Evolutionary conservation across 192 early-diverging fungal species (phyloP), one percentile per base, ranked within the genome.

Genomic region (Podila horticola): DNA sequence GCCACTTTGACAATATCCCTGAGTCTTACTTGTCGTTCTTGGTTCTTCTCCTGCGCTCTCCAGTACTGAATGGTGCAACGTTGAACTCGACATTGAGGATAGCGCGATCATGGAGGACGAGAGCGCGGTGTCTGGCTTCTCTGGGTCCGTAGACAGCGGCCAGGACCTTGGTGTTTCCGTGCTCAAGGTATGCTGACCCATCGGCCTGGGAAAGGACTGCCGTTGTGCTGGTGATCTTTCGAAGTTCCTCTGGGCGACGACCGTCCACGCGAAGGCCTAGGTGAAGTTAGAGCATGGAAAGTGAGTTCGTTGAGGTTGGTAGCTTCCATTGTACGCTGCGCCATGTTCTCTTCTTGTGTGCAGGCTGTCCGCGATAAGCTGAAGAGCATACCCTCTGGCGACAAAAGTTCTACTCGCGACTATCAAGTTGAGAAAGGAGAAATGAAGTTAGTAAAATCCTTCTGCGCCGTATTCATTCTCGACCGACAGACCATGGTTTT

Each of bases 121-220:
- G 84, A 8, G 84, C 62, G 59, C 90, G 88, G 28, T 83, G 83
- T 26, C 92, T 88, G 13, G 92, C 92, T 85, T 98, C 96, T 48
- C 93, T 85, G 3, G 98, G 98, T 9, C 98, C 98, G 82, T 96
- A 97, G 10, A 99, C 96, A 19, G 94, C 92, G 0, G 90, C 93
- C 20, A 99, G 86, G 59, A 92, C 91, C 75, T 97, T 96, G 52
- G 98, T 98, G 84, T 99, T 97, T 66, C 98, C 98, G 71, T 95
- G 94, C 85, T 97, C 95, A 62, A 96, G 88, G 82, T 96, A 99
- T 3, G 97, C 92, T 0, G 96, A 97, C 52, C 98, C 98, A 66
- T 99, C 97, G 0, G 97, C 94, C 31, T 94, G 90, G 22, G 88
- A 86, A 36, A 97, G 84, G 12, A 96, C 93, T 0, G 90, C 91